phyloP scores from a whole-genome alignment of 257 asterid species.

The Fraxinus pennsylvanica region DNA sequence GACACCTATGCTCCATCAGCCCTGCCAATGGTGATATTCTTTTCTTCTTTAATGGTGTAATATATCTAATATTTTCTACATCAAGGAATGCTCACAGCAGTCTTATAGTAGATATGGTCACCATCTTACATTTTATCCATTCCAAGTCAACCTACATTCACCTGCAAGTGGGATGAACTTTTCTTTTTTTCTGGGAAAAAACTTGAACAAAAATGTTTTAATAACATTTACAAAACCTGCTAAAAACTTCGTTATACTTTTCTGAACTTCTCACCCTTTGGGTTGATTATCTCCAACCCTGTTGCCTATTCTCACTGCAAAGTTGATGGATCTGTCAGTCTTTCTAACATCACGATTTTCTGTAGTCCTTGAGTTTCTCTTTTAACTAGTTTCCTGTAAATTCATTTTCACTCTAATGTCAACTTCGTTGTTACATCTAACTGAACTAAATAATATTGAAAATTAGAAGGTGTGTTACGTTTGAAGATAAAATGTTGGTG shows the following conservation, averaged over 20 bases:
- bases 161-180: neutral
- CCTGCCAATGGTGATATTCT: constrained; percentile 71
- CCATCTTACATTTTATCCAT: constrained; percentile 6
- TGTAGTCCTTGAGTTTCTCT: neutral
- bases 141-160: constrained; percentile 9
- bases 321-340: neutral
- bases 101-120: neutral
- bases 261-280: neutral
- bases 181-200: neutral
- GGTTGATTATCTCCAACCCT: neutral
- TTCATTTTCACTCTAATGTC: neutral
- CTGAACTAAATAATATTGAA: neutral
- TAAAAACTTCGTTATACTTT: neutral
- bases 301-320: neutral
- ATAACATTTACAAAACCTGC: neutral
- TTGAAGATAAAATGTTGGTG: neutral
- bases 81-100: constrained; percentile 2
- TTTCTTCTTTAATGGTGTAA: constrained; percentile 30
- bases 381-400: neutral
- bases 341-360: neutral
- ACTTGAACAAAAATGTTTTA: neutral
- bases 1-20: constrained; percentile 77
- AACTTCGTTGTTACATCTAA: neutral
- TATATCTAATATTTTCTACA: constrained; percentile 20
- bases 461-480: neutral